Evolutionary conservation across 768 basidiomycete genomes (phyloP).

Genomic region (Cystobasidium onofrii): DNA sequence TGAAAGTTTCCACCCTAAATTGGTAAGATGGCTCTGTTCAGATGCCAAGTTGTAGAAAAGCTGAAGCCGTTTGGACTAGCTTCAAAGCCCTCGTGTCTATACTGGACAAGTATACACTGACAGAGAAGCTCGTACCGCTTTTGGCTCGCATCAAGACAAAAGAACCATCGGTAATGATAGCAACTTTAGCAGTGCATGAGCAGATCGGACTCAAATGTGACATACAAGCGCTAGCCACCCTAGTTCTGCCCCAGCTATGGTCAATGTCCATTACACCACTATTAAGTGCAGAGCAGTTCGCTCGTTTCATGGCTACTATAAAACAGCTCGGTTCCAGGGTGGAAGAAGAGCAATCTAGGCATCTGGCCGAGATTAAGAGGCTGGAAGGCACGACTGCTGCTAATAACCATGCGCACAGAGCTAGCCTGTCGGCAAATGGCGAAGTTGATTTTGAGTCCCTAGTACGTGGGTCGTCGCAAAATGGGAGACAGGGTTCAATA

Average conservation of each 20-base stretch:
- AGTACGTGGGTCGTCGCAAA: slow-evolving; percentile 51
- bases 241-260: slow-evolving; percentile 87
- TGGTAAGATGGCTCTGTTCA: background rate
- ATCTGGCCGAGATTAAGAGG: slow-evolving; percentile 82
- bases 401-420: slow-evolving; percentile 45
- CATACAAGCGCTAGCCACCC: slow-evolving; percentile 55
- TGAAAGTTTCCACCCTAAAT: slow-evolving; percentile 58
- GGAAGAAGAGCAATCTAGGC: slow-evolving; percentile 83
- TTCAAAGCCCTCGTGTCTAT: slow-evolving; percentile 81
- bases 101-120: slow-evolving; percentile 75
- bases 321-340: slow-evolving; percentile 62
- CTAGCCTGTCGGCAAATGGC: slow-evolving; percentile 42
- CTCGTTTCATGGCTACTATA: slow-evolving; percentile 70
- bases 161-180: slow-evolving; percentile 86
- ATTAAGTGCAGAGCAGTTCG: slow-evolving; percentile 61
- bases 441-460: slow-evolving; percentile 78
- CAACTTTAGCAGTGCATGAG: slow-evolving; percentile 40
- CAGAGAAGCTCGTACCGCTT: slow-evolving; percentile 89
- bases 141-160: slow-evolving; percentile 91
- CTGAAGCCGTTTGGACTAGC: slow-evolving; percentile 46
- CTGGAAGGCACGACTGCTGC: slow-evolving; percentile 56
- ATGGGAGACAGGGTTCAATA: background rate
- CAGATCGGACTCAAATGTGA: slow-evolving; percentile 41
- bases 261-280: slow-evolving; percentile 75
- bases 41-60: slow-evolving; percentile 31